Base-by-base conservation (phyloP, 345 rosid species). In the Angophora floribunda region DNA sequence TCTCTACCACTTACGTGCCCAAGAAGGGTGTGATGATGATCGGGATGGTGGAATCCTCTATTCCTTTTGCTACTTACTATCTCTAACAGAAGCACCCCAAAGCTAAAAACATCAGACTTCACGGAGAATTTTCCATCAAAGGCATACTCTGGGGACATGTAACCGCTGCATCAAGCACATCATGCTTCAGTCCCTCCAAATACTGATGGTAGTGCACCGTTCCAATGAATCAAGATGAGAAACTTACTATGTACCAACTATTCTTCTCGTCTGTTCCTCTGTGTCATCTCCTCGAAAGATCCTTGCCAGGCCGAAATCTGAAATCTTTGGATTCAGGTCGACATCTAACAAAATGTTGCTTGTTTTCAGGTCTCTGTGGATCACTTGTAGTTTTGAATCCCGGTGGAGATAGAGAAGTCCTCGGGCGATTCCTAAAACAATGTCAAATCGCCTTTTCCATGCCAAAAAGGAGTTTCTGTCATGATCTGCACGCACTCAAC, bases 401-500 rank as follows among this genome's bases (percentile, higher is more conserved):
- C 19, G 57, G 57, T 53, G 57, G 57, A 53, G 57, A 53, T 53
- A 53, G 57, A 53, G 57, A 17, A 53, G 57, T 19, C 57, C 57
- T 53, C 57, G 9, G 9, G 57, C 57, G 24, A 53, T 19, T 53
- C 57, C 57, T 7, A 19, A 53, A 7, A 53, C 10, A 17, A 53
- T 53, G 57, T 53, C 24, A 1, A 19, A 53, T 53, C 24, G 9
- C 57, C 24, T 53, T 53, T 53, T 53, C 57, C 57, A 53, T 19
- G 3, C 57, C 24, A 53, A 53, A 51, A 86, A 3, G 24, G 85
- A 85, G 28, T 88, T 32, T 45, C 92, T 92, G 17, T 55, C 65
- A 21, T 89, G 87, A 88, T 94, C 95, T 94, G 86, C 53, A 52
- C 53, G 19, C 57, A 53, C 57, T 7, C 57, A 53, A 53, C 57